Conservation (phyloP, 768 basidiomycete species). For the Hebeloma cylindrosporum region DNA sequence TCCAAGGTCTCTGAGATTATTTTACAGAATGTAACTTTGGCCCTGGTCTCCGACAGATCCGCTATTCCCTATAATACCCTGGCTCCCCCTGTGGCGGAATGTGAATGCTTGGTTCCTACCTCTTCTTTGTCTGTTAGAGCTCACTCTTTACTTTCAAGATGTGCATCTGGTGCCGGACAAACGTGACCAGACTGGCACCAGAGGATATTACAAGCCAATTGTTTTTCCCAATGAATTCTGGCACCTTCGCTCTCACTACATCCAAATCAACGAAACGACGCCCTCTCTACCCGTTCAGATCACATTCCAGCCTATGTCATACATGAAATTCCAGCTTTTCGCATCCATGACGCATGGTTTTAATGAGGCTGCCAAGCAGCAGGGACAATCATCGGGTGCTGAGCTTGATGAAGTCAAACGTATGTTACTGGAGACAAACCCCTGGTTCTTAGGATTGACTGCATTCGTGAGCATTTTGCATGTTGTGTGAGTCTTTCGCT, state of each 20-base stretch:
- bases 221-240: constrained; percentile 96
- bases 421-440: constrained; percentile 87
- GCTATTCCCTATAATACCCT: constrained; percentile 53
- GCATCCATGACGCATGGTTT: constrained; percentile 85
- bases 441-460: constrained; percentile 85
- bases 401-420: constrained; percentile 96
- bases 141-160: constrained; percentile 39
- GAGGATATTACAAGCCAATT: constrained; percentile 81
- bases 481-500: constrained; percentile 60
- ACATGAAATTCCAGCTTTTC: constrained; percentile 85
- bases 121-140: constrained; percentile 13
- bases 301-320: constrained; percentile 81
- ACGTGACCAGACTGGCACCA: constrained; percentile 64
- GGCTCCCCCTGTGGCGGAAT: constrained; percentile 58
- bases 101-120: constrained; percentile 46
- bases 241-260: constrained; percentile 78
- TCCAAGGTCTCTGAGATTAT: background rate
- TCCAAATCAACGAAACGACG: constrained; percentile 85
- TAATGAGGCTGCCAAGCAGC: constrained; percentile 79
- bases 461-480: constrained; percentile 86
- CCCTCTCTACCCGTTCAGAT: constrained; percentile 76
- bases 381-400: constrained; percentile 56
- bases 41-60: constrained; percentile 73
- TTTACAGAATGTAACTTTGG: constrained; percentile 82
- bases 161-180: constrained; percentile 57